phyloP scores from a whole-genome alignment of 805 yeast species.

The Metschnikowia baotianmanensis region DNA sequence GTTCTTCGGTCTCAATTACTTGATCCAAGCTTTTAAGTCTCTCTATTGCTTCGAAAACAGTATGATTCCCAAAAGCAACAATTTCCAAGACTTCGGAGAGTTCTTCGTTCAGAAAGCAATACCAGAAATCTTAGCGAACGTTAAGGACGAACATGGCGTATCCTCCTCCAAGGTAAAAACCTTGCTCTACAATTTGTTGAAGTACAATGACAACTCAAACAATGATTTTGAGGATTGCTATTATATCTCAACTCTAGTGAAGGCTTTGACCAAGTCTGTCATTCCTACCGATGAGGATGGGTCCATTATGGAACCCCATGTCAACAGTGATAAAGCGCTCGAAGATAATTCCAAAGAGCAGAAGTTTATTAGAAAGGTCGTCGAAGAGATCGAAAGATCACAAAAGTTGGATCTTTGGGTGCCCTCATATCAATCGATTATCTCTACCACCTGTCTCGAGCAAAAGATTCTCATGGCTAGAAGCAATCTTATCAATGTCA shows the following conservation, averaged over 20 bases:
- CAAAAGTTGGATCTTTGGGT: constrained; percentile 83
- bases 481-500: constrained; percentile 49
- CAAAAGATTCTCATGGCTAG: constrained; percentile 60
- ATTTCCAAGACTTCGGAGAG: constrained; percentile 67
- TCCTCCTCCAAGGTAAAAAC: constrained; percentile 57
- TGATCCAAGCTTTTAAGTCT: constrained; percentile 64
- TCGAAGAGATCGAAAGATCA: constrained; percentile 69
- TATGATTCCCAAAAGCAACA: constrained; percentile 71
- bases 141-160: constrained; percentile 60
- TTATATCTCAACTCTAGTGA: constrained; percentile 59
- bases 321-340: neutral
- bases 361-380: constrained; percentile 27
- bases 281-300: constrained; percentile 19
- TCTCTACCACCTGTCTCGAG: constrained; percentile 55
- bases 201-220: constrained; percentile 81
- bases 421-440: constrained; percentile 62
- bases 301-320: constrained; percentile 2
- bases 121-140: constrained; percentile 55
- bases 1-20: constrained; percentile 71
- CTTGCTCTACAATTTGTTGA: constrained; percentile 66
- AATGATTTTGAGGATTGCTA: constrained; percentile 73
- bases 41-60: constrained; percentile 68
- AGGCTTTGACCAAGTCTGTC: constrained; percentile 44
- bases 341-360: constrained; percentile 13
- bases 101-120: constrained; percentile 72